Percentiles rank a stretch among this genome's conserved stretches.
Conservation (phyloP, 495 filamentous ascomycete genomes). For the Haplographium delicatum region DNA sequence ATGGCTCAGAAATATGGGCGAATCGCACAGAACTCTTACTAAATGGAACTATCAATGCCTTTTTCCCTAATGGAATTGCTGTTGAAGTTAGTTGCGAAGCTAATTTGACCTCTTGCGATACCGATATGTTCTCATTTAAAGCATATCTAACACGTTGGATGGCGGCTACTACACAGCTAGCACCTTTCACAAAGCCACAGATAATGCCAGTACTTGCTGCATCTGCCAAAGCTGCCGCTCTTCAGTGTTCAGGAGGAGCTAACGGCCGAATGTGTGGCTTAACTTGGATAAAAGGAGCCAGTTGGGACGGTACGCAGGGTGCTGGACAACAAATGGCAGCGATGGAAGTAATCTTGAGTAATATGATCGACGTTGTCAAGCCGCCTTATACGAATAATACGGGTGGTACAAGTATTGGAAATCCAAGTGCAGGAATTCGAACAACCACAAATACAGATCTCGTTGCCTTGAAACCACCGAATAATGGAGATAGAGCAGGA, state of each 20-base stretch:
- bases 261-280: conserved; percentile 59
- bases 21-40: not conserved
- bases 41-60: not conserved
- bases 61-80: not conserved
- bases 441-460: not conserved
- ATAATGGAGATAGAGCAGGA: conserved; percentile 48
- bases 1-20: not conserved
- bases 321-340: conserved; percentile 65
- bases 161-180: conserved; percentile 59
- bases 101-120: conserved; percentile 34
- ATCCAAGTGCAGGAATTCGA: conserved; percentile 29
- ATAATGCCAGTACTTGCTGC: conserved; percentile 59
- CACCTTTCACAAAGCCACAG: conserved; percentile 52
- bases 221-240: conserved; percentile 60
- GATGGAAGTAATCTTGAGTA: conserved; percentile 49
- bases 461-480: conserved; percentile 30
- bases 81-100: not conserved
- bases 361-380: conserved; percentile 20
- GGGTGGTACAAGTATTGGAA: conserved; percentile 69
- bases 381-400: conserved; percentile 54
- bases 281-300: conserved; percentile 54
- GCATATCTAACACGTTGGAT: conserved; percentile 80
- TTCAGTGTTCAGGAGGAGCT: conserved; percentile 54
- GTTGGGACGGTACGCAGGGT: conserved; percentile 47
- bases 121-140: conserved; percentile 78